Conservation (phyloP, 305 asterid species). For the Rubia balearica region DNA sequence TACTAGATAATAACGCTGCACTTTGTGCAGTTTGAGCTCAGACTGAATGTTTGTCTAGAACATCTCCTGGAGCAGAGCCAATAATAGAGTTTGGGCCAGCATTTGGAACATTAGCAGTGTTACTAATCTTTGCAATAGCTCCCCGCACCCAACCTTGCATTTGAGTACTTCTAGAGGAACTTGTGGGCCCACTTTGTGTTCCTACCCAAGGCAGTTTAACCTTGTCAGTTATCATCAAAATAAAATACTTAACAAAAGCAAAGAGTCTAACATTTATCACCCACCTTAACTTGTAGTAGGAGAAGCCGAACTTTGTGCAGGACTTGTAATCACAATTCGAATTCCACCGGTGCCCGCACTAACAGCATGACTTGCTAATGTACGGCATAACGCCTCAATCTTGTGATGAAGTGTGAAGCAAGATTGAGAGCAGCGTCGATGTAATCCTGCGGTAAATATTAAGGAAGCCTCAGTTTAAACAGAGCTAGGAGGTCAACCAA, state of each 20-base stretch:
- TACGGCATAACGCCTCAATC: slow-evolving; percentile 95
- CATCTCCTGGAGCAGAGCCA: too few species aligned
- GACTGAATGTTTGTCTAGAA: too few species aligned
- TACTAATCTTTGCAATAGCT: slow-evolving; percentile 94
- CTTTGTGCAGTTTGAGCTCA: too few species aligned
- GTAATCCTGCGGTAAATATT: slow-evolving; percentile 57
- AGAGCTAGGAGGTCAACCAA: neutral
- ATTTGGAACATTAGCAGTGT: too few species aligned
- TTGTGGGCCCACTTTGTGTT: slow-evolving; percentile 70
- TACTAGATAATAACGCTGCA: too few species aligned
- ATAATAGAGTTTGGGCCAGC: too few species aligned
- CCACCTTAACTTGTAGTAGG: slow-evolving; percentile 74
- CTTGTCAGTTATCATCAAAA: slow-evolving; percentile 8
- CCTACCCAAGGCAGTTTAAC: slow-evolving; percentile 34
- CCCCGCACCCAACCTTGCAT: slow-evolving; percentile 99
- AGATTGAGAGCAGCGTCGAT: slow-evolving; percentile 97
- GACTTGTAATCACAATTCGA: slow-evolving; percentile 82
- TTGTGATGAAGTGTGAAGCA: slow-evolving; percentile 96
- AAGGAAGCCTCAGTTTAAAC: neutral
- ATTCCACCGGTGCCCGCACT: slow-evolving; percentile 92
- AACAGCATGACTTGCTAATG: slow-evolving; percentile 96
- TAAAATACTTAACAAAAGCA: neutral
- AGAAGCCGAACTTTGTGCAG: slow-evolving; percentile 69
- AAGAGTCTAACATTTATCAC: slow-evolving; percentile 23
- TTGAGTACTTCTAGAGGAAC: slow-evolving; percentile 85